Evolutionary conservation across 495 filamentous ascomycete genomes (phyloP), one percentile per base, ranked within the genome.

Genomic region (Jackrogersella multiformis): DNA sequence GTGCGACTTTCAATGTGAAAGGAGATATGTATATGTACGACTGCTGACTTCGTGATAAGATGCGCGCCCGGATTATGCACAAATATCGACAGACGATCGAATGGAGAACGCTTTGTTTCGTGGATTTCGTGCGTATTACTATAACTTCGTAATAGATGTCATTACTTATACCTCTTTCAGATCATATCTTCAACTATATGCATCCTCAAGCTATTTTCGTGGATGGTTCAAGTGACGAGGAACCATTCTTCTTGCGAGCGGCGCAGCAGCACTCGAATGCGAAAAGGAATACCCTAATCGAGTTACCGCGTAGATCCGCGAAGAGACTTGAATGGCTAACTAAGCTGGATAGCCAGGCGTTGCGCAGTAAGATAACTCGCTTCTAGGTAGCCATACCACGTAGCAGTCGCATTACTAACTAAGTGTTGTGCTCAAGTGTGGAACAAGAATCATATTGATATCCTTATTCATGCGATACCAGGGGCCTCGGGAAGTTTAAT

Each of bases 281-380:
- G 2, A 73, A 77, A 39, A 75, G 74, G 7, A 79, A 79, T 8
- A 73, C 88, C 18, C 54, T 93, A 26, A 88, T 97, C 24, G 86
- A 88, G 61, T 74, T 96, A n/a, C 89, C 92, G 4, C 73, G 77
- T 41, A 80, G 82, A 53, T 78, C 81, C 4, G 79, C 81, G 4
- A 85, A 86, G 41, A 83, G 83, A 45, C 75, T 96, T 26, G 82
- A 85, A 73, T 97, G 93, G 93, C 82, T 95, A 16, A 86, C 91
- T 2, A 82, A 86, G 53, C 77, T 97, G 34, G 90, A 94, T 68
- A 88, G 88, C 60, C 80, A 83, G 49, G 88, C 92, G 28, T 79
- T 97, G 56, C 81, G 76, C 74, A 82, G 89, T 91, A 83, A 76
- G 79, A 34, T 34, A 8, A 3, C 38, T 52, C 38, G 32, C 44